Percentiles rank a stretch among this genome's conserved stretches.
phyloP scores from a whole-genome alignment of 768 basidiomycete species.

The Lentinula edodes region DNA sequence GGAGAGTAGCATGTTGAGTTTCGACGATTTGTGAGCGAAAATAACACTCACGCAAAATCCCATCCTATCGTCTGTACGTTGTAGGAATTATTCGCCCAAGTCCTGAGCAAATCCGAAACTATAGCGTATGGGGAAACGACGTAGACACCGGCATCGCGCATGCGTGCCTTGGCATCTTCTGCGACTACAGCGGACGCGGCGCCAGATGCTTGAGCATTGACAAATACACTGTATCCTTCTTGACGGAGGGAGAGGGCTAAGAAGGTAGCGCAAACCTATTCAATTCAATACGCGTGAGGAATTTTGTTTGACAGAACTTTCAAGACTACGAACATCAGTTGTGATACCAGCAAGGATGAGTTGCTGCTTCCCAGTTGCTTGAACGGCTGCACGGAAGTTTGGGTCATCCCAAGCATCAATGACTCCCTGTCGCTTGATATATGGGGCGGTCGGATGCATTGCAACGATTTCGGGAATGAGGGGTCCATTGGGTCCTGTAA shows the following conservation, averaged over 20 bases:
- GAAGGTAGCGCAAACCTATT: constrained; percentile 43
- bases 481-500: constrained; percentile 43
- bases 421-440: constrained; percentile 41
- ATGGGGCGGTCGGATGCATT: constrained; percentile 38
- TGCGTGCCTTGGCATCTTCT: constrained; percentile 40
- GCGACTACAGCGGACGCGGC: constrained; percentile 33
- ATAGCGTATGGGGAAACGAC: constrained; percentile 40
- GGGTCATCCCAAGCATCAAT: constrained; percentile 50
- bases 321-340: constrained; percentile 33
- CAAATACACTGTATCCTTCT: constrained; percentile 43
- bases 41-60: not conserved
- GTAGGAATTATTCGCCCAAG: constrained; percentile 43
- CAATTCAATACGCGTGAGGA: not conserved
- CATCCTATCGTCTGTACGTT: constrained; percentile 28
- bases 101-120: constrained; percentile 40
- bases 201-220: constrained; percentile 42
- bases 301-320: not conserved
- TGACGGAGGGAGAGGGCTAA: constrained; percentile 38
- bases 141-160: constrained; percentile 41
- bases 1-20: not conserved
- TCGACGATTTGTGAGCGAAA: not conserved
- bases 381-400: constrained; percentile 40
- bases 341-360: constrained; percentile 42
- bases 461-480: constrained; percentile 38
- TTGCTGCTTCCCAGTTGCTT: constrained; percentile 44